Evolutionary conservation across 257 asterid genomes (phyloP), one percentile per base, ranked within the genome.

Genomic region (Capsicum baccatum): DNA sequence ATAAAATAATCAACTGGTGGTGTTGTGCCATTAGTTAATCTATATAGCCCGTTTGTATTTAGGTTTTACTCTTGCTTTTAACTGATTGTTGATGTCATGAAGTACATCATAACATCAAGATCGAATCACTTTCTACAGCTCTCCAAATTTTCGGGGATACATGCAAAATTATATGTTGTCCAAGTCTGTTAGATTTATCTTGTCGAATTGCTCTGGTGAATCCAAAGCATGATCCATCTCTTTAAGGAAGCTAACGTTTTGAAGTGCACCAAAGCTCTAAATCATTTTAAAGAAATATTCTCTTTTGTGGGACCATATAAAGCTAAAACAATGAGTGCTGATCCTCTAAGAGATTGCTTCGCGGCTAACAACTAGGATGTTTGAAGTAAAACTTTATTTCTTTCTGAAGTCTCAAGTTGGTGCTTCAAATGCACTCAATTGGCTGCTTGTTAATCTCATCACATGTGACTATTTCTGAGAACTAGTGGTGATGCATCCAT

Each of bases 1-100:
- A 52, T 76, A 52, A 76, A 76, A 54, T 52, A 52, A 76, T 76
- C 81, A 13, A 76, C 14, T 26, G 47, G 81, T 16, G 60, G 19
- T 48, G 47, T 76, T 50, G 63, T 76, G 52, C 48, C 63, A 21
- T 52, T 21, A 52, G 63, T 52, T 74, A 21, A 76, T 70, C 79
- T 76, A 13, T 76, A 52, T 52, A 19, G 60, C 60, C 19, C 33
- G 33, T 74, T 21, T 74, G 37, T 50, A 21, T 74, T 33, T 74
- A 1, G 80, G 19, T 74, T 19, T 50, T 50, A 6, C 44, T 19
- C 19, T 0, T 74, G 80, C 60, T 19, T 50, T 74, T 52, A 74
- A 48, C 19, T 50, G 42, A 73, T 74, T 48, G 16, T 74, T 21
- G 10, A 48, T 74, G 12, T 74, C 44, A 6, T 74, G 56, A 74